phyloP scores from a whole-genome alignment of 2,329 filamentous ascomycete genomes.

The Alternaria alternata region DNA sequence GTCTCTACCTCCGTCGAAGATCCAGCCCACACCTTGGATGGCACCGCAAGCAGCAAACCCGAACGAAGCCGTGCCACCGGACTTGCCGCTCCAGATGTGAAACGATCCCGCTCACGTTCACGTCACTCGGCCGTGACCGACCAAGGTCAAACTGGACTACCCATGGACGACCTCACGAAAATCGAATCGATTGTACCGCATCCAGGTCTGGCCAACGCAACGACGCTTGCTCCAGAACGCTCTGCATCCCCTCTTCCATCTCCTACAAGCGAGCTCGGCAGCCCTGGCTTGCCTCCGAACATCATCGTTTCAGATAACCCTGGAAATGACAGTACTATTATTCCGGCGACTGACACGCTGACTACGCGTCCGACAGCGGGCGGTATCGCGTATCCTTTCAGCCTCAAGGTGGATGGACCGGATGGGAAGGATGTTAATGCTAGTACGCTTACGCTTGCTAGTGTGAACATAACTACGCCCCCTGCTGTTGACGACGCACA shows the following conservation, averaged over 20 bases:
- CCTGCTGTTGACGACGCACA: conserved; percentile 28
- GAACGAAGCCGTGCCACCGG: conserved; percentile 17
- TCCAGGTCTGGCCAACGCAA: conserved; percentile 40
- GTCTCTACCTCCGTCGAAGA: conserved; percentile 40
- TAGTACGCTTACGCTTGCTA: conserved; percentile 72
- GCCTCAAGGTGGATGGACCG: conserved; percentile 61
- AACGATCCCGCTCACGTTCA: conserved; percentile 39
- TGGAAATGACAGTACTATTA: conserved; percentile 47
- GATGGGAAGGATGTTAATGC: conserved; percentile 63
- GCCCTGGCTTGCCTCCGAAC: conserved; percentile 9
- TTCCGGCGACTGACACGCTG: conserved; percentile 58
- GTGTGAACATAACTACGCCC: conserved; percentile 39
- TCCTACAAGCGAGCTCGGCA: conserved; percentile 12
- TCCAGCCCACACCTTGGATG: conserved; percentile 41
- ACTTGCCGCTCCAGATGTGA: conserved; percentile 8
- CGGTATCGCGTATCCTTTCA: conserved; percentile 77
- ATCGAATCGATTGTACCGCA: conserved; percentile 26
- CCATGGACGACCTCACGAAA: conserved; percentile 30
- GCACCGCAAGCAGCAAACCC: conserved; percentile 33
- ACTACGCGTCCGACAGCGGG: conserved; percentile 72
- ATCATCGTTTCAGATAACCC: conserved; percentile 37
- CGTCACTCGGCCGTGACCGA: conserved; percentile 45
- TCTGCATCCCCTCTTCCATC: conserved; percentile 33
- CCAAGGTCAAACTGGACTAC: conserved; percentile 38
- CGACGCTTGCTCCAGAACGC: conserved; percentile 39